phyloP scores from a whole-genome alignment of 331 rosid species.

The Quercus tomentella region DNA sequence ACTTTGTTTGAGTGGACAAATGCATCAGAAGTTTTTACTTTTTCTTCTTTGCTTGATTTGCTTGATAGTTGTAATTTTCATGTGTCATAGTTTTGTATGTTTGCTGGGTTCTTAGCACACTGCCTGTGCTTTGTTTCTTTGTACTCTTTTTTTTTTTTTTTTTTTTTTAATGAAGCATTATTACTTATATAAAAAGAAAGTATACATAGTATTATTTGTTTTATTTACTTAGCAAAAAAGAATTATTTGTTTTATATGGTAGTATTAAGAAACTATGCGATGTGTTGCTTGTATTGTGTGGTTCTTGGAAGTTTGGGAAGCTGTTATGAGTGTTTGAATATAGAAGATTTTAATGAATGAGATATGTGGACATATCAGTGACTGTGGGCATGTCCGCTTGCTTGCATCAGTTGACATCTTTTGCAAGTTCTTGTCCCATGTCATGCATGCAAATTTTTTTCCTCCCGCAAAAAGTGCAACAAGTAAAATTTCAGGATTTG shows the following conservation, averaged over 20 bases:
- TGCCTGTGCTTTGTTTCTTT: too few species aligned
- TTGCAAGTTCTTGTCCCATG: background rate
- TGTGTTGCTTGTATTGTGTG: background rate
- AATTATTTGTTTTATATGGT: background rate
- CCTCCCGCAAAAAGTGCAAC: background rate
- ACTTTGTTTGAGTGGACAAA: too few species aligned
- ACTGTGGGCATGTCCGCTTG: background rate
- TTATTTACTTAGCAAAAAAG: too few species aligned
- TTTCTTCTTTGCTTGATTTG: too few species aligned
- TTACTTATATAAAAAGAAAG: too few species aligned
- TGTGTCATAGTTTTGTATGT: too few species aligned
- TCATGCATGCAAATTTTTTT: background rate
- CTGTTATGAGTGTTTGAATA: background rate
- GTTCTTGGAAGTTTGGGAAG: background rate
- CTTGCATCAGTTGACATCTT: background rate
- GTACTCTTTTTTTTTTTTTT: too few species aligned
- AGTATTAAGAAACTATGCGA: background rate
- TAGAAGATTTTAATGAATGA: background rate
- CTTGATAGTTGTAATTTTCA: too few species aligned
- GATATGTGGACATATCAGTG: background rate
- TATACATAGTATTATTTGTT: too few species aligned
- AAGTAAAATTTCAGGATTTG: background rate
- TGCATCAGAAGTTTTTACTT: too few species aligned
- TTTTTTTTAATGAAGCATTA: too few species aligned
- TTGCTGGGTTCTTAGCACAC: too few species aligned